Percentiles rank a stretch among this genome's conserved stretches.
These are phyloP conservation scores for Daphne laureola DNA, from an alignment of 441 rosid species.

Conservation along the genomic window DNA sequence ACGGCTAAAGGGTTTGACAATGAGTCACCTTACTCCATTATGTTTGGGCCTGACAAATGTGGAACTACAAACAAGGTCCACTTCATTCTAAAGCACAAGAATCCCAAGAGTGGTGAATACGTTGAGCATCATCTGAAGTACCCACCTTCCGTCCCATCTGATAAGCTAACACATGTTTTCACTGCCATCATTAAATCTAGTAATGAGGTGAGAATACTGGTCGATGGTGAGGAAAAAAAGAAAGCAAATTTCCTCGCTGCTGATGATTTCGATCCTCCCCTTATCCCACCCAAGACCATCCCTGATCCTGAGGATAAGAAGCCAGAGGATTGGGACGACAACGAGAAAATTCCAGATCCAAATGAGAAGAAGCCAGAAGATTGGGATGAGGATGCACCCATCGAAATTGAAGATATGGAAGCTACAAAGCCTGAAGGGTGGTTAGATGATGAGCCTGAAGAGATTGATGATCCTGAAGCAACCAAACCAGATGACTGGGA, in stretches of 20 bases:
- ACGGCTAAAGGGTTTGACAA: conserved; percentile 57
- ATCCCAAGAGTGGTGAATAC: conserved; percentile 86
- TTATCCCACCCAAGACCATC: conserved; percentile 76
- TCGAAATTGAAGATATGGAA: conserved; percentile 82
- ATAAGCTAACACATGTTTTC: conserved; percentile 90
- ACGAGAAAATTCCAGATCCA: conserved; percentile 78
- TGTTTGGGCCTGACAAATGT: conserved; percentile 99
- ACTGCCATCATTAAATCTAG: conserved; percentile 80
- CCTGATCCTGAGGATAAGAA: conserved; percentile 94
- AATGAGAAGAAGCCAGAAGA: conserved; percentile 84
- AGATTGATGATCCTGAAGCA: conserved; percentile 91
- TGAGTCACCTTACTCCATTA: conserved; percentile 79
- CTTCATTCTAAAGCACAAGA: conserved; percentile 90
- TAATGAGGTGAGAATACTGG: conserved; percentile 61
- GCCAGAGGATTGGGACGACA: conserved; percentile 97
- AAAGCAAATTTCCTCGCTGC: conserved; percentile 62
- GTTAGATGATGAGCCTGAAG: conserved; percentile 96
- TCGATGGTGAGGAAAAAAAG: conserved; percentile 93
- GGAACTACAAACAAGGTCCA: conserved; percentile 96
- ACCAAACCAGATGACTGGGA: conserved; percentile 98
- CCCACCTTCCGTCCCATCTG: conserved; percentile 86
- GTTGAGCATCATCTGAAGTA: conserved; percentile 84
- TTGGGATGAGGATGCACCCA: conserved; percentile 97
- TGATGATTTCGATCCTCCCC: conserved; percentile 83
- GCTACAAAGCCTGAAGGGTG: conserved; percentile 97